These are phyloP conservation scores for Penicillium griseofulvum DNA, from an alignment of 2,329 filamentous ascomycete genomes.

Conservation along the genomic window DNA sequence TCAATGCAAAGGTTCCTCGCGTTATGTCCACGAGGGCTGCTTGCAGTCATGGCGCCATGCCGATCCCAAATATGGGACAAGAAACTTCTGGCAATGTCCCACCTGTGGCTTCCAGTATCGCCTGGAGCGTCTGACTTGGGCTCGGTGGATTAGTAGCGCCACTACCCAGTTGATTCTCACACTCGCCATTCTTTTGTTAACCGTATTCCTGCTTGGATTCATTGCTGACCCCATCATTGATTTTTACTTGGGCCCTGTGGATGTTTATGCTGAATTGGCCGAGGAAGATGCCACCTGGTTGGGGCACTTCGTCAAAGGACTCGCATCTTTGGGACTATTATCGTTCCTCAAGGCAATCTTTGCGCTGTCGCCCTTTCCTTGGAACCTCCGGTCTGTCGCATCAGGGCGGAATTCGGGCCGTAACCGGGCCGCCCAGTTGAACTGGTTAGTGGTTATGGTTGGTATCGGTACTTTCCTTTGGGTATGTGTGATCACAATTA, in stretches of 20 bases:
- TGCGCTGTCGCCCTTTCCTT: conserved; percentile 69
- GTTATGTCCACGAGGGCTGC: conserved; percentile 92
- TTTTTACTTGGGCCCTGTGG: conserved; percentile 76
- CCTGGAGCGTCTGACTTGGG: conserved; percentile 73
- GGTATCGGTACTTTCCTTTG: conserved; percentile 76
- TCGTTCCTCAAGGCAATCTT: conserved; percentile 80
- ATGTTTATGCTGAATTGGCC: conserved; percentile 49
- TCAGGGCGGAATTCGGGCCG: conserved; percentile 61
- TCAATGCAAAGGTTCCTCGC: conserved; percentile 87
- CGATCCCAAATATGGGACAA: conserved; percentile 60
- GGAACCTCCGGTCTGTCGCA: conserved; percentile 66
- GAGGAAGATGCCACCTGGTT: conserved; percentile 65
- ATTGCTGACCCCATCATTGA: conserved; percentile 90
- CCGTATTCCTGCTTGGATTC: conserved; percentile 83
- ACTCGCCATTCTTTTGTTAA: conserved; percentile 64
- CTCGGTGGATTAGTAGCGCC: conserved; percentile 65
- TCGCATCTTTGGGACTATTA: conserved; percentile 83
- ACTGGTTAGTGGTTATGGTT: conserved; percentile 73
- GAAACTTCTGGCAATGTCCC: conserved; percentile 83
- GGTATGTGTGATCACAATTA: conserved; percentile 51
- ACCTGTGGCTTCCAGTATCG: conserved; percentile 84
- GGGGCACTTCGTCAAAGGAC: conserved; percentile 83
- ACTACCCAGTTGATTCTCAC: conserved; percentile 70
- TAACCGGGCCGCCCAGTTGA: conserved; percentile 74
- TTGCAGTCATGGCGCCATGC: conserved; percentile 77